Conservation (phyloP, 345 rosid genomes). For the Eucalyptus victrix region DNA sequence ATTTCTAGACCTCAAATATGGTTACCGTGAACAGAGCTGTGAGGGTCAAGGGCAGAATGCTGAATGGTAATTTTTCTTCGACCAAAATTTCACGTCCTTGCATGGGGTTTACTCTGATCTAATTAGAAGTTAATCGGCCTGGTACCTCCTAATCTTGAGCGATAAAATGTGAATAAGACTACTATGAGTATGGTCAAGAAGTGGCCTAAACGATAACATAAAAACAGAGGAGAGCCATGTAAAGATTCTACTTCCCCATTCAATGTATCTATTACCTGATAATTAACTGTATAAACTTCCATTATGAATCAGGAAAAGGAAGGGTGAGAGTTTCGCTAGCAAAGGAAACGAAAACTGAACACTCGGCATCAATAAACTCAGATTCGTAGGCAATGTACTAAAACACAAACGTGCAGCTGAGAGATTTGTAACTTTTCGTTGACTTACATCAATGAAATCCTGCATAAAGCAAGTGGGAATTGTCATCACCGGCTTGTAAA, state of each 20-base stretch:
- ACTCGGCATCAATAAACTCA: not conserved
- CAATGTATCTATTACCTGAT: not conserved
- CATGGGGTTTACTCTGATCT: not conserved
- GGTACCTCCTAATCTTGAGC: not conserved
- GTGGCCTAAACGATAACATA: not conserved
- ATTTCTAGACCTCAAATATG: not conserved
- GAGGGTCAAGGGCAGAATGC: not conserved
- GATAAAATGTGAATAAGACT: not conserved
- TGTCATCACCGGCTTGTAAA: not conserved
- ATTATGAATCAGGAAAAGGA: not conserved
- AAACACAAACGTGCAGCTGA: not conserved
- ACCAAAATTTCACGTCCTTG: not conserved
- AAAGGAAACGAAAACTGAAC: not conserved
- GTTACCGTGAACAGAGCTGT: not conserved
- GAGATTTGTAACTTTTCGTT: not conserved
- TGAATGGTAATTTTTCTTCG: not conserved
- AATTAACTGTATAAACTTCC: not conserved
- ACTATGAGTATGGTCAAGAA: not conserved
- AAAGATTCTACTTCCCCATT: not conserved
- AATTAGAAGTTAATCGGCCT: not conserved
- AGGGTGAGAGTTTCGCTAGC: not conserved
- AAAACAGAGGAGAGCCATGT: not conserved
- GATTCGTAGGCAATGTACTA: not conserved
- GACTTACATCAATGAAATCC: slow-evolving; percentile 3
- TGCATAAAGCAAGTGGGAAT: not conserved